Evolutionary conservation across 345 rosid species (phyloP).

Genomic region (Citrus glauca): DNA sequence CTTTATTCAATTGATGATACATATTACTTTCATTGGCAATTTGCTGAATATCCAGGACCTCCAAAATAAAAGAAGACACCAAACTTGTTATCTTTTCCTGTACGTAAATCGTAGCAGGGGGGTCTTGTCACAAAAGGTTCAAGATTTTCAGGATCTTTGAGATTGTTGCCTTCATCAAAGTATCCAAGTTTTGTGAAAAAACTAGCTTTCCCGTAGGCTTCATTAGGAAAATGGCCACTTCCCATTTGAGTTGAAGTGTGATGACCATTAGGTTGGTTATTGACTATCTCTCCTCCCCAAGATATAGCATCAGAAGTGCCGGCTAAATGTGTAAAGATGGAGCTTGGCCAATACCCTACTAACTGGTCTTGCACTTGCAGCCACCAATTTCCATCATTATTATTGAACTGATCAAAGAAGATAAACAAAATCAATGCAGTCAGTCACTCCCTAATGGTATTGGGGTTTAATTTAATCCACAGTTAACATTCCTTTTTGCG

Average conservation of each 20-base stretch:
- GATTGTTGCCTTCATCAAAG: background rate
- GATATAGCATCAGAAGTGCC: slow-evolving; percentile 17
- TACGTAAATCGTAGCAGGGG: background rate
- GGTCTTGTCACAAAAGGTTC: background rate
- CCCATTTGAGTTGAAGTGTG: slow-evolving; percentile 44
- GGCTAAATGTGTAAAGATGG: slow-evolving; percentile 23
- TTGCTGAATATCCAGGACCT: background rate
- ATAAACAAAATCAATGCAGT: too few species aligned
- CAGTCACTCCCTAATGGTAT: too few species aligned
- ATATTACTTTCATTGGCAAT: background rate
- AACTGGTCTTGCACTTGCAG: slow-evolving; percentile 11
- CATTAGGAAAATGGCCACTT: slow-evolving; percentile 37
- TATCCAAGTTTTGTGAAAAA: slow-evolving; percentile 21
- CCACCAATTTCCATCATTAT: slow-evolving; percentile 40
- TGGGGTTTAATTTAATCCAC: too few species aligned
- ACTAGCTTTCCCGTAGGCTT: slow-evolving; percentile 33
- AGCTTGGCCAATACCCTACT: slow-evolving; percentile 43
- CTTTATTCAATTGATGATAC: background rate
- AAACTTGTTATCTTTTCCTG: background rate
- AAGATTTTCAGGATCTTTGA: background rate
- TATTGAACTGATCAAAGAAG: slow-evolving; percentile 21
- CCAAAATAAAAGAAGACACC: slow-evolving; percentile 9
- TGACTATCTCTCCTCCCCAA: slow-evolving; percentile 46
- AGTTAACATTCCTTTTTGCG: too few species aligned
- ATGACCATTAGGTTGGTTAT: slow-evolving; percentile 2